phyloP scores from a whole-genome alignment of 495 filamentous ascomycete species.

The Letharia columbiana region DNA sequence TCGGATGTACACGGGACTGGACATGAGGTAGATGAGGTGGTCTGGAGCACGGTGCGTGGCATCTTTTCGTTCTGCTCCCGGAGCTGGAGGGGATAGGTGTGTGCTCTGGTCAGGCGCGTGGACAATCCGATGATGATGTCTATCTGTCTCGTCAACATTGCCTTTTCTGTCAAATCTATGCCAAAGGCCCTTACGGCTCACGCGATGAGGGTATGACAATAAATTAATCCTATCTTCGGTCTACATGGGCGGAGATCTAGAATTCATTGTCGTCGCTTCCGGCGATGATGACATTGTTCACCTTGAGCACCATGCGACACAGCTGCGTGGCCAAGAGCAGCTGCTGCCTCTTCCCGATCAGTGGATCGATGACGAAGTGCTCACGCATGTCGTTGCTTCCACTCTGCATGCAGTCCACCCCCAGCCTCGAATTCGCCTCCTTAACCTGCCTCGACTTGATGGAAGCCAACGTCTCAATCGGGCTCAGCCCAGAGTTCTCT shows the following conservation, averaged over 20 bases:
- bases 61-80: not conserved
- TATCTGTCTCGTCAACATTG: not conserved
- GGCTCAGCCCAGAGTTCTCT: conserved; percentile 92
- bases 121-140: not conserved
- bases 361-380: conserved; percentile 93
- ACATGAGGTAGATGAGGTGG: not conserved
- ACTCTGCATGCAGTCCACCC: conserved; percentile 94
- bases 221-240: not conserved
- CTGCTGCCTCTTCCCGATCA: conserved; percentile 97
- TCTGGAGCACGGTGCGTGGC: not conserved
- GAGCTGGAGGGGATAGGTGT: not conserved
- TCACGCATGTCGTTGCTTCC: conserved; percentile 95
- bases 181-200: not conserved
- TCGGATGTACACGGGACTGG: not conserved
- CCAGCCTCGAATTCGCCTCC: conserved; percentile 73
- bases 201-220: not conserved
- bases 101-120: not conserved
- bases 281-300: conserved; percentile 90
- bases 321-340: conserved; percentile 92
- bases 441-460: conserved; percentile 95
- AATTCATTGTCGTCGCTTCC: conserved; percentile 89
- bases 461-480: conserved; percentile 87
- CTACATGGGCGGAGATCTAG: conserved; percentile 42
- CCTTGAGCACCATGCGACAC: conserved; percentile 98
- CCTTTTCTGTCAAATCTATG: not conserved